A percentile compares a stretch with the other conserved stretches of the same genome.
These are phyloP conservation scores for Ogataea angusta DNA, from an alignment of 805 yeast species.

Conservation along the genomic window DNA sequence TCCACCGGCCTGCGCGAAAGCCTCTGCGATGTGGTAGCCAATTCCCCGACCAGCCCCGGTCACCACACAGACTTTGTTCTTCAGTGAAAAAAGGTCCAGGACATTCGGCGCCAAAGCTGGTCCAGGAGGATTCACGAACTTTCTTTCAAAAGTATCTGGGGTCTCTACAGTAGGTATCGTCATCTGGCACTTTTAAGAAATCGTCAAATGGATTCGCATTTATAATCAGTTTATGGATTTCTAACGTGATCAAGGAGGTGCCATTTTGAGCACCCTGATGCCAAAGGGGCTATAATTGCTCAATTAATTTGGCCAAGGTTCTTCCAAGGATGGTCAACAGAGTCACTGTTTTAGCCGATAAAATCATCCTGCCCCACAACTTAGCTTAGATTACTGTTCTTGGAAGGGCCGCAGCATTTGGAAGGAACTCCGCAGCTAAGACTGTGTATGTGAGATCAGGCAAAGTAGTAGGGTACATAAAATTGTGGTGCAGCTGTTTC, in stretches of 20 bases:
- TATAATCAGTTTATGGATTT: not conserved
- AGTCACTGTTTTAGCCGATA: not conserved
- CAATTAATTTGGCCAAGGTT: no score
- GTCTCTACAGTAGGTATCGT: not conserved
- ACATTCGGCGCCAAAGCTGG: slow-evolving; percentile 54
- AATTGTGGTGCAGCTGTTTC: no score
- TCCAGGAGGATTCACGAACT: slow-evolving; percentile 28
- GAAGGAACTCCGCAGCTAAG: no score
- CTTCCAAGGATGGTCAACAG: no score
- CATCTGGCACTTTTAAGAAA: not conserved
- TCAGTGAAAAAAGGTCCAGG: slow-evolving; percentile 39
- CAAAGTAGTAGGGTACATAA: no score
- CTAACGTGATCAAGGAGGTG: no score
- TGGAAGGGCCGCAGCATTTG: no score
- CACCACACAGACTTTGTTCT: slow-evolving; percentile 42
- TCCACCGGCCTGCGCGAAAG: slow-evolving; percentile 42
- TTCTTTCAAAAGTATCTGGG: not conserved
- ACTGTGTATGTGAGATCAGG: no score
- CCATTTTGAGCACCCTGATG: no score
- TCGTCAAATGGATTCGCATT: not conserved
- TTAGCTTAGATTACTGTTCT: not conserved
- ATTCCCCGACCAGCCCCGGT: slow-evolving; percentile 43
- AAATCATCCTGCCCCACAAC: not conserved
- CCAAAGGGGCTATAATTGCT: no score
- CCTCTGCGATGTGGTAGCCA: slow-evolving; percentile 40